Evolutionary conservation across 176 grass and related monocot genomes (phyloP).

Genomic region (Oropetium thomaeum): DNA sequence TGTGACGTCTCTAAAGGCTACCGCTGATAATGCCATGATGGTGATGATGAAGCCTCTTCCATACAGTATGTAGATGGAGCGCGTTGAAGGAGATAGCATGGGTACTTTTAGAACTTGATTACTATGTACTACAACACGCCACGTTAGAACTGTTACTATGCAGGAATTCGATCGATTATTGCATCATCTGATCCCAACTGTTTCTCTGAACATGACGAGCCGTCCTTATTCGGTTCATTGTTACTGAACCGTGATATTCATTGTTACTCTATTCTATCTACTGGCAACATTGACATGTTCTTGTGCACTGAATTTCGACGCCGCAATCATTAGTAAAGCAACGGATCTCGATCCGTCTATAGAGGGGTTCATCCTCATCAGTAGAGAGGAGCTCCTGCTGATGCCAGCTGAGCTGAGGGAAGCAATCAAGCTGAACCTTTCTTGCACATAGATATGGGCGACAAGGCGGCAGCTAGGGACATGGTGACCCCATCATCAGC

Average conservation of each 20-base stretch:
- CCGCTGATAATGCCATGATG: not conserved
- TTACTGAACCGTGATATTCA: not conserved
- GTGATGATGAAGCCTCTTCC: not conserved
- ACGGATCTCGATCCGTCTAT: conserved; percentile 24
- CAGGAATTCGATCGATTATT: not conserved
- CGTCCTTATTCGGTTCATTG: not conserved
- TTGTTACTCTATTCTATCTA: not conserved
- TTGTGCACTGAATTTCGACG: not conserved
- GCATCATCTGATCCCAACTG: not conserved
- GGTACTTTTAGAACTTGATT: not conserved
- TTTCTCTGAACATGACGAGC: not conserved
- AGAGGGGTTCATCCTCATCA: conserved; percentile 5
- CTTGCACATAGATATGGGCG: not conserved
- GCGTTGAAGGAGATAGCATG: not conserved
- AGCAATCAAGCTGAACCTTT: conserved; percentile 25
- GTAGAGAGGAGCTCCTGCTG: too few relatives aligned
- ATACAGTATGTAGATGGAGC: not conserved
- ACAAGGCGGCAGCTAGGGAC: not conserved
- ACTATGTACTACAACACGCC: not conserved
- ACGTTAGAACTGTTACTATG: not conserved
- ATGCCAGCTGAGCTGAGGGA: not conserved
- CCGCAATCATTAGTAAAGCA: conserved; percentile 15
- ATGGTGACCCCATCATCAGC: not conserved
- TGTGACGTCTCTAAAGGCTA: conserved; percentile 21
- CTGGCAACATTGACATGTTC: not conserved